Base-by-base conservation (phyloP, 176 grass and related monocot species). In the Carex cristatella region DNA sequence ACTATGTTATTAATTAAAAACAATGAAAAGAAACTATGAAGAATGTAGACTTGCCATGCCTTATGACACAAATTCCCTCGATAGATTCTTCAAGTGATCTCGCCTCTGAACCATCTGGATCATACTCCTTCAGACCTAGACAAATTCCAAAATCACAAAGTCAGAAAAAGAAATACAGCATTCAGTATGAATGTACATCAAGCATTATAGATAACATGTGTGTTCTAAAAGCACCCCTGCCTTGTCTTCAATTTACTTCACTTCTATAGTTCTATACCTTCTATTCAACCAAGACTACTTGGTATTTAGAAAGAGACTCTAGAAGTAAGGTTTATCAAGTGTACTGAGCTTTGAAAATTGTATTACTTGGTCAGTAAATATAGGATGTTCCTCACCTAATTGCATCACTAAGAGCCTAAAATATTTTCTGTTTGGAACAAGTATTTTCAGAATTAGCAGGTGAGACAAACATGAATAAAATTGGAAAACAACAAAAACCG, bases 31-130 rank as follows among this genome's bases (percentile, higher is more conserved):
- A 18, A 68, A 70, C 23, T 54, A 81, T 77, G 54, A 1, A 44
- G 84, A 11, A 61, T 82, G 14, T 61, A 83, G 13, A 92, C 89
- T 89, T 91, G 84, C 93, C 95, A 95, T 98, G 93, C 83, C 93
- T 92, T 74, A 98, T 93, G 83, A 95, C 93, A 90, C 85, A 86
- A 90, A 98, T 81, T 61, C 93, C 93, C 28, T 90, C 88, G 56
- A 98, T 93, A 57, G 85, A 78, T 37, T 90, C 88, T 87, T 98
- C 95, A 7, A 98, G 87, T 28, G 46, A 84, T 81, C 32, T 84
- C 5, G 95, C 93, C 35, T 93, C 95, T 3, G 60, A 48, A 4
- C 91, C 95, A 81, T 98, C 89, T 12, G 93, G 93, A 88, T 98
- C 95, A 88, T 89, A 98, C 87, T 98, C 61, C 76, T 70, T 86